These are phyloP conservation scores for Hippophae rhamnoides DNA, from an alignment of 306 rosid species.

Conservation along the genomic window DNA sequence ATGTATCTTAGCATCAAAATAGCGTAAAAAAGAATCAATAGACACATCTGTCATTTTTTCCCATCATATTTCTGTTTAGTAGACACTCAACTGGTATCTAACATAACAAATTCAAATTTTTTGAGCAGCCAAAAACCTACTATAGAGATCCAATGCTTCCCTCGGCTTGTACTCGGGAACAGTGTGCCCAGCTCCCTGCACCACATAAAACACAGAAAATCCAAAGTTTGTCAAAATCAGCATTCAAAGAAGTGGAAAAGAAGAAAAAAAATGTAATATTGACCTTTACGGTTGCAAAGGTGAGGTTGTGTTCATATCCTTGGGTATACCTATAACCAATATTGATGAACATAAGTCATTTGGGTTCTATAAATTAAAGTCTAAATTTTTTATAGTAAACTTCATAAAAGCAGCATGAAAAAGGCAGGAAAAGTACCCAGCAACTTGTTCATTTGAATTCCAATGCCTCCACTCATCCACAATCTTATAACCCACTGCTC, in stretches of 20 bases:
- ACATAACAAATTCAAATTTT: too few relatives aligned
- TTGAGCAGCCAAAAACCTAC: conserved; percentile 55
- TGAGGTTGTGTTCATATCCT: conserved; percentile 63
- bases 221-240: background rate
- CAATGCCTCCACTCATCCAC: conserved; percentile 87
- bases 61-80: too few relatives aligned
- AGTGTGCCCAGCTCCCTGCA: conserved; percentile 91
- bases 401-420: background rate
- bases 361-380: background rate
- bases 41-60: too few relatives aligned
- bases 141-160: conserved; percentile 69
- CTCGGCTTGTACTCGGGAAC: conserved; percentile 88
- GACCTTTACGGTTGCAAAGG: conserved; percentile 76
- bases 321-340: conserved; percentile 52
- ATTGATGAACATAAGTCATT: background rate
- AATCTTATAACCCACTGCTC: conserved; percentile 63
- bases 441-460: conserved; percentile 65
- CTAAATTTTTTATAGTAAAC: background rate
- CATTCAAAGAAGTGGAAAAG: background rate
- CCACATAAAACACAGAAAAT: conserved; percentile 14
- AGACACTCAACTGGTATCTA: too few relatives aligned
- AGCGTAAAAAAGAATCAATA: too few relatives aligned
- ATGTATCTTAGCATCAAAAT: too few relatives aligned
- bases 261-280: background rate
- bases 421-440: conserved; percentile 42